phyloP scores from a whole-genome alignment of 768 basidiomycete species.

The Crepidotus variabilis region DNA sequence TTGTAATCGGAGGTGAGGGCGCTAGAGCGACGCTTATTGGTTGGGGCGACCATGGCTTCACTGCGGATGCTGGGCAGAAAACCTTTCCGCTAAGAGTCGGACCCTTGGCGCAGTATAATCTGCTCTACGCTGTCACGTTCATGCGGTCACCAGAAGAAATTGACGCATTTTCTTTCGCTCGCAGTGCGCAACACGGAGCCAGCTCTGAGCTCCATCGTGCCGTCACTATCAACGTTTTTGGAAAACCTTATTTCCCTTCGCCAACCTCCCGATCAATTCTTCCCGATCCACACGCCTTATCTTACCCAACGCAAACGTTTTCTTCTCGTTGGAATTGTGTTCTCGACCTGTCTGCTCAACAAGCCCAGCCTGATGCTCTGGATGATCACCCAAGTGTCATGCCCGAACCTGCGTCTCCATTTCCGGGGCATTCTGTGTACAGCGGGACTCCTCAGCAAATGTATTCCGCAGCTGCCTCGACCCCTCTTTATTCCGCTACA shows the following conservation, averaged over 20 bases:
- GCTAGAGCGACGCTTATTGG: conserved; percentile 47
- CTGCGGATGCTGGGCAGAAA: conserved; percentile 29
- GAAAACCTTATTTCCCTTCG: conserved; percentile 54
- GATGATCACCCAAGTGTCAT: conserved; percentile 41
- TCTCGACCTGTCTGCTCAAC: conserved; percentile 62
- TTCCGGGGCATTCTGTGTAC: conserved; percentile 44
- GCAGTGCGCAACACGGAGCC: conserved; percentile 17
- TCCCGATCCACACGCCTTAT: conserved; percentile 15
- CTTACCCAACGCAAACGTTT: conserved; percentile 72
- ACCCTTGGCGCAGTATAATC: conserved; percentile 77
- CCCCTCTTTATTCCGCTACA: conserved; percentile 35
- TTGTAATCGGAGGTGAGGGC: conserved; percentile 67
- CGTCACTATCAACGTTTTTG: conserved; percentile 76
- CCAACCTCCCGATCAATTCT: conserved; percentile 14
- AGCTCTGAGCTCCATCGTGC: conserved; percentile 60
- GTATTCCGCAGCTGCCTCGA: conserved; percentile 12
- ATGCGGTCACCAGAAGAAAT: conserved; percentile 61
- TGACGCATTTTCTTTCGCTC: conserved; percentile 34
- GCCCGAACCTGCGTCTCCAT: conserved; percentile 79
- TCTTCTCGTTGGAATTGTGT: conserved; percentile 89
- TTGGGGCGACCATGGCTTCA: conserved; percentile 57
- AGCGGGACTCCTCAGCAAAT: conserved; percentile 14
- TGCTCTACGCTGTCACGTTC: conserved; percentile 88
- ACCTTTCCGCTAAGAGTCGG: conserved; percentile 74
- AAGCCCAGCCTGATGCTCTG: conserved; percentile 24